Conservation (phyloP, 2,329 filamentous ascomycete species). For the Grosmannia penicillata region DNA sequence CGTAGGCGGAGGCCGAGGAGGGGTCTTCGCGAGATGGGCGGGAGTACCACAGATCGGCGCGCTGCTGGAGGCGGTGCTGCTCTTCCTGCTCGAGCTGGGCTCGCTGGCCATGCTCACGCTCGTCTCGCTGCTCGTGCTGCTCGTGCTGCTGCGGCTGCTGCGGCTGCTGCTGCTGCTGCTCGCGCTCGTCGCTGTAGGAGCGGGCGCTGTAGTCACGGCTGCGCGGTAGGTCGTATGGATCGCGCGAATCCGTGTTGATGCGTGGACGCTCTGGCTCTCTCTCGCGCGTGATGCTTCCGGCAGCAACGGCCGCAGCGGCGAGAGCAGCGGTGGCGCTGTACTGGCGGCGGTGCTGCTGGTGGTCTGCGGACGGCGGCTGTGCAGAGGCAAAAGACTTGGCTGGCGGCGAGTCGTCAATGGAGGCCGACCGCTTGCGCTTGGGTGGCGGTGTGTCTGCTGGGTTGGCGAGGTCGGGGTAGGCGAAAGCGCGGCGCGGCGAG, state of each 20-base stretch:
- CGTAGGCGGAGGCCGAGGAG: constrained; percentile 30
- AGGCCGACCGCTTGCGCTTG: constrained; percentile 59
- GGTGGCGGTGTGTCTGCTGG: constrained; percentile 30
- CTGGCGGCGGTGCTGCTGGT: background rate
- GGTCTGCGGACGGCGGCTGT: background rate
- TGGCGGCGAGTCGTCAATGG: constrained; percentile 27
- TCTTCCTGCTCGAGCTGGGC: constrained; percentile 9
- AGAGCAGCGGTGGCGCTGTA: background rate
- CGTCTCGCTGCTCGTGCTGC: background rate
- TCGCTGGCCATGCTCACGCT: constrained; percentile 1
- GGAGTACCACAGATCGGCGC: constrained; percentile 32
- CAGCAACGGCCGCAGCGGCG: background rate
- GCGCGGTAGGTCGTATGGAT: constrained; percentile 4
- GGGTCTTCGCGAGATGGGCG: constrained; percentile 32
- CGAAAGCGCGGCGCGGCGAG: constrained; percentile 21
- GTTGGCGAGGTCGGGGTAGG: constrained; percentile 29
- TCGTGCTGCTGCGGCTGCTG: background rate
- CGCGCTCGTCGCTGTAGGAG: background rate
- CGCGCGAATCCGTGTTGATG: constrained; percentile 3
- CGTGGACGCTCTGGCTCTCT: constrained; percentile 1
- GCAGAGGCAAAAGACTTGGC: background rate
- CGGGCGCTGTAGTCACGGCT: background rate
- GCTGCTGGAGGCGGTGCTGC: constrained; percentile 22
- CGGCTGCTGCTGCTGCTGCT: background rate
- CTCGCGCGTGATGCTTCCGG: background rate